A percentile compares a stretch with the other conserved stretches of the same genome.
Evolutionary conservation across 352 stramenopile genomes (phyloP).

Genomic region (Saprolegnia parasitica): DNA sequence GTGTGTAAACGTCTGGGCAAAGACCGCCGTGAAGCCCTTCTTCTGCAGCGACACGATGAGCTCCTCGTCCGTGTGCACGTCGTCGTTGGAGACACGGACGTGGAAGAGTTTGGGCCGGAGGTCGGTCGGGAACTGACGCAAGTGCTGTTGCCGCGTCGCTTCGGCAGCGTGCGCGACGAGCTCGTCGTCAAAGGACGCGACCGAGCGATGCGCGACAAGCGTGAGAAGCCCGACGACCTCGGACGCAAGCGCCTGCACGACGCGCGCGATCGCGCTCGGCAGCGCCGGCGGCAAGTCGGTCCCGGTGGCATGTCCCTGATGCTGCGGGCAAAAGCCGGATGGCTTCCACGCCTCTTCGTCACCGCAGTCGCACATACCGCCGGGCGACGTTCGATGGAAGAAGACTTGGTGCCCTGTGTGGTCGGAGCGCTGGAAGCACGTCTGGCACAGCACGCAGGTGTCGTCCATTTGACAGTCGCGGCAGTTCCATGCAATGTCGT

Average conservation of each 20-base stretch:
- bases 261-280: not conserved
- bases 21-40: slow-evolving; percentile 52
- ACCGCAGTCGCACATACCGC: slow-evolving; percentile 96
- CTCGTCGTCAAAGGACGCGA: slow-evolving; percentile 20
- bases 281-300: not conserved
- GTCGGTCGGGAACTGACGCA: not conserved
- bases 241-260: not conserved
- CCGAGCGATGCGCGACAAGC: slow-evolving; percentile 8
- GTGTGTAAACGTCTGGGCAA: slow-evolving; percentile 52
- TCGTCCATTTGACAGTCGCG: slow-evolving; percentile 96
- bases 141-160: not conserved
- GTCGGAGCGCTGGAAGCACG: slow-evolving; percentile 92
- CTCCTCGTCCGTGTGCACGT: slow-evolving; percentile 97
- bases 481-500: slow-evolving; percentile 99
- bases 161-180: slow-evolving; percentile 11
- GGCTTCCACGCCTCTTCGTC: slow-evolving; percentile 96
- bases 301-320: slow-evolving; percentile 34
- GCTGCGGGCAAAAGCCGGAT: slow-evolving; percentile 90
- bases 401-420: slow-evolving; percentile 94
- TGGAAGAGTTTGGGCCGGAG: slow-evolving; percentile 46
- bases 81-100: slow-evolving; percentile 96
- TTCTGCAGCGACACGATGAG: slow-evolving; percentile 89
- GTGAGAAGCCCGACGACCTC: slow-evolving; percentile 21
- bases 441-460: slow-evolving; percentile 96
- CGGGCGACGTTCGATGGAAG: slow-evolving; percentile 70